A percentile compares a stretch with the other conserved stretches of the same genome.
phyloP scores from a whole-genome alignment of 164 flowering plant genomes.

The Stephania japonica region DNA sequence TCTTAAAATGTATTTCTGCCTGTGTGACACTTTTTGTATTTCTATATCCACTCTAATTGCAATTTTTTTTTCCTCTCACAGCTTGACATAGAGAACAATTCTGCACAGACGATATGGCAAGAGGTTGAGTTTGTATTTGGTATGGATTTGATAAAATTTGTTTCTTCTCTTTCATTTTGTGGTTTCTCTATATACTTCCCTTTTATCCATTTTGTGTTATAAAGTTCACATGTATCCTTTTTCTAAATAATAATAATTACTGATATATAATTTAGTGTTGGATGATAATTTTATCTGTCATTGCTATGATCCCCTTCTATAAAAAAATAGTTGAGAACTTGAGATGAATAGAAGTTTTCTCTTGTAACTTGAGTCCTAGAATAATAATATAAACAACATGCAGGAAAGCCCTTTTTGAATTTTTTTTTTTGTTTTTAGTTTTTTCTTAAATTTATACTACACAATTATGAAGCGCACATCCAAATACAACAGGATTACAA shows the following conservation, averaged over 20 bases:
- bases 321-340: background rate
- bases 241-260: background rate
- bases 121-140: constrained; percentile 81
- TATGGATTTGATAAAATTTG: constrained; percentile 29
- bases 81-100: constrained; percentile 78
- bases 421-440: no score
- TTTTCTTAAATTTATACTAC: no score
- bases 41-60: background rate
- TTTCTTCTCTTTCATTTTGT: background rate
- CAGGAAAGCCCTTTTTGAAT: no score
- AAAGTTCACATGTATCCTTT: background rate
- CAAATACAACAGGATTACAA: no score
- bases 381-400: no score
- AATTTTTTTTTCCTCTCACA: constrained; percentile 22
- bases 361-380: background rate
- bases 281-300: background rate
- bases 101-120: constrained; percentile 81
- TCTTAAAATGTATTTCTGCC: background rate
- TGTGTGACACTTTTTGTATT: background rate
- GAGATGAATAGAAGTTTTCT: background rate
- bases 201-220: background rate
- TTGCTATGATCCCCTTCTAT: background rate
- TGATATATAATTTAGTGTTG: background rate
- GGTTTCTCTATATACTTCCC: background rate
- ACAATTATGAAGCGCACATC: no score